phyloP scores from a whole-genome alignment of 1,284 basidiomycete genomes.

The Fistulinella cinereoalba region DNA sequence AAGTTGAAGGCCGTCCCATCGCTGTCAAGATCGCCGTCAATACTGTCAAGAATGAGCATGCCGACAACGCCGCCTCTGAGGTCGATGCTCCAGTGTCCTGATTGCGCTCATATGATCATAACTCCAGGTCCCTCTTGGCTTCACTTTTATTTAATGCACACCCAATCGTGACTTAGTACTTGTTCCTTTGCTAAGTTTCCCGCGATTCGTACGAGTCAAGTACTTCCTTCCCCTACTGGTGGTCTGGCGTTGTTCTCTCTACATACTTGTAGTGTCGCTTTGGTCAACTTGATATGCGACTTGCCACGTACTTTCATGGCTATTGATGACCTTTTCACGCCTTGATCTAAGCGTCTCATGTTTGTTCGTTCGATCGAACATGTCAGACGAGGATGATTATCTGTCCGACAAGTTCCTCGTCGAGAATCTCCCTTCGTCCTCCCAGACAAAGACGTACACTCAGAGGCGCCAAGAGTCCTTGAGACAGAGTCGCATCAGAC shows the following conservation, averaged over 20 bases:
- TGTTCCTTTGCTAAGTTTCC: constrained; percentile 34
- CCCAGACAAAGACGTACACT: constrained; percentile 56
- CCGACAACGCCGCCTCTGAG: constrained; percentile 25
- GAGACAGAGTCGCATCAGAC: constrained; percentile 54
- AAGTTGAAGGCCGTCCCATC: constrained; percentile 75
- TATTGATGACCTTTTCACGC: constrained; percentile 29
- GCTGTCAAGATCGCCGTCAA: constrained; percentile 90
- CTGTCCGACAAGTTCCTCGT: constrained; percentile 80
- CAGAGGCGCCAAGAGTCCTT: constrained; percentile 65
- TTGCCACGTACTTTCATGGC: constrained; percentile 32
- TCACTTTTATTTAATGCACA: constrained; percentile 33
- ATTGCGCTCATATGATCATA: constrained; percentile 15
- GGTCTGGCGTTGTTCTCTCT: constrained; percentile 51
- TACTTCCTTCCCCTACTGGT: constrained; percentile 29
- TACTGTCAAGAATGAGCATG: constrained; percentile 45
- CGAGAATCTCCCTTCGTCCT: constrained; percentile 32
- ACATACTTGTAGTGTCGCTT: constrained; percentile 40
- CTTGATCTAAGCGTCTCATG: constrained; percentile 7
- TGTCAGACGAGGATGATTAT: constrained; percentile 71
- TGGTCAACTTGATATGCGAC: constrained; percentile 36
- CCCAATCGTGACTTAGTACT: constrained; percentile 33
- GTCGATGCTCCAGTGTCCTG: constrained; percentile 15
- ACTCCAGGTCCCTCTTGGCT: constrained; percentile 25
- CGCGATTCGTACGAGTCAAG: constrained; percentile 38
- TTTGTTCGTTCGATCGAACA: constrained; percentile 19